These are phyloP conservation scores for Ophiostoma ips DNA, from an alignment of 2,329 filamentous ascomycete genomes.

Conservation along the genomic window DNA sequence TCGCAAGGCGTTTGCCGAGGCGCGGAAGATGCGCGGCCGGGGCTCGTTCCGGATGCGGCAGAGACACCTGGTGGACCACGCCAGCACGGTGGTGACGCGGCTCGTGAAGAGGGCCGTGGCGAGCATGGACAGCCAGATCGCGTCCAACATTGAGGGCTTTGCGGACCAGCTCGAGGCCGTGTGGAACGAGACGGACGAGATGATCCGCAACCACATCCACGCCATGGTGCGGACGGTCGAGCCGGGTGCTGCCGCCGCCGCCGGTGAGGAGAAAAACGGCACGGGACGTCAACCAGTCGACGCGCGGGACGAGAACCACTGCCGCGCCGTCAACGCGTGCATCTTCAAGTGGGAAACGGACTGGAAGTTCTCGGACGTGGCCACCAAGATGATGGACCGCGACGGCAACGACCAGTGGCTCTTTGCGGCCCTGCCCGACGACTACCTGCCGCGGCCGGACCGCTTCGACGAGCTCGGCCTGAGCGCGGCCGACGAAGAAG, in stretches of 20 bases:
- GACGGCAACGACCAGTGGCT: neutral
- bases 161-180: neutral
- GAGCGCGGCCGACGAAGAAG: neutral
- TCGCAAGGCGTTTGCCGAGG: neutral
- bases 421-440: neutral
- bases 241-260: neutral
- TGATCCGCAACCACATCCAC: neutral
- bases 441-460: neutral
- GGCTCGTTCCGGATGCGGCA: constrained; percentile 1
- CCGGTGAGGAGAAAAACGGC: neutral
- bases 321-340: neutral
- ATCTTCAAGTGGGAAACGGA: constrained; percentile 1
- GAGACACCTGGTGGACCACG: neutral
- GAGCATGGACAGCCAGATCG: neutral
- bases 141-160: neutral
- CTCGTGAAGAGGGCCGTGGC: constrained; percentile 4
- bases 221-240: neutral
- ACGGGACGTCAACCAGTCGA: neutral
- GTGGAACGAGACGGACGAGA: neutral
- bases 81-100: neutral
- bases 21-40: neutral
- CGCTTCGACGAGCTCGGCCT: neutral
- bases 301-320: neutral
- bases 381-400: neutral
- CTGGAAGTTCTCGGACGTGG: constrained; percentile 1